phyloP scores from a whole-genome alignment of 2,329 filamentous ascomycete species.

The Diaporthe velutina region DNA sequence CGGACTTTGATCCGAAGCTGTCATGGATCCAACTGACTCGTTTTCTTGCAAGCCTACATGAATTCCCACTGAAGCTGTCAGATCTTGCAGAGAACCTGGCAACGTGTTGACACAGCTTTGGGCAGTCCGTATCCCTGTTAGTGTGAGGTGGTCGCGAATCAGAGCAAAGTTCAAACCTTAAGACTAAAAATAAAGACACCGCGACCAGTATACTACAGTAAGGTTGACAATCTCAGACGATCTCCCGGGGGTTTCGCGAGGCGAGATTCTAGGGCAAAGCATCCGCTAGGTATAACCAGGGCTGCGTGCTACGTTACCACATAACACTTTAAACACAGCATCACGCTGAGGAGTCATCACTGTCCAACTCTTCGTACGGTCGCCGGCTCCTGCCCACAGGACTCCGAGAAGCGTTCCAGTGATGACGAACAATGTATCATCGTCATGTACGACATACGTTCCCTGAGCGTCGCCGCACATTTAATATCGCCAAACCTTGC shows the following conservation, averaged over 20 bases:
- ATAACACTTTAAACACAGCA: neutral
- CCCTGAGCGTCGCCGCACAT: neutral
- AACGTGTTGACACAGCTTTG: neutral
- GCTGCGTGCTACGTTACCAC: neutral
- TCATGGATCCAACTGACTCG: neutral
- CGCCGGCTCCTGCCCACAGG: neutral
- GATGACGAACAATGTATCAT: neutral
- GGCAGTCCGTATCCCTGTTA: neutral
- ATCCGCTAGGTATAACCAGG: neutral
- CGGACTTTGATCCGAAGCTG: neutral
- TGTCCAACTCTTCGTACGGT: neutral
- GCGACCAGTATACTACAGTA: neutral
- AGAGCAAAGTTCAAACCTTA: conserved; percentile 1
- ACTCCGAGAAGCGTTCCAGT: neutral
- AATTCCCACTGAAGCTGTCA: neutral
- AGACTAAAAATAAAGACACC: neutral
- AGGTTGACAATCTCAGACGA: neutral
- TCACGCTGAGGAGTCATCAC: neutral
- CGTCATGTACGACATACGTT: neutral
- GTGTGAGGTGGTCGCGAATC: neutral
- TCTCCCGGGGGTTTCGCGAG: neutral
- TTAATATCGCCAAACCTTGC: conserved; percentile 14
- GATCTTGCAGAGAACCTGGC: conserved; percentile 4
- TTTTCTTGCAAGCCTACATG: neutral
- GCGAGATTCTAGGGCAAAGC: neutral